Evolutionary conservation across 176 grass and related monocot species (phyloP).

Genomic region (Carex cristatella): DNA sequence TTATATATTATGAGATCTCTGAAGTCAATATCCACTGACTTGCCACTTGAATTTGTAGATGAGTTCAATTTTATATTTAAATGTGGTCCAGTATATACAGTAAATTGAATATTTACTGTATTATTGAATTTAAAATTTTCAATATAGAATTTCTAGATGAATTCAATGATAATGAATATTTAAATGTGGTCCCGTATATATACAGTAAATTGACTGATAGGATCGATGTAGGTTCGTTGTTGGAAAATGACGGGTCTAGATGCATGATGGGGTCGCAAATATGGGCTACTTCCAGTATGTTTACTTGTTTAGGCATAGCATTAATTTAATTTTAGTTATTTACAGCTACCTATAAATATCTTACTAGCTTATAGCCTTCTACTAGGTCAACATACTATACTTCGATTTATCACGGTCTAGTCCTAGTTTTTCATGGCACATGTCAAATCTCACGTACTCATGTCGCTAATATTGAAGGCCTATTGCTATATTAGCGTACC

Average conservation of each 20-base stretch:
- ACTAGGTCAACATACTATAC: background rate
- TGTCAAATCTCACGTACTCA: constrained; percentile 6
- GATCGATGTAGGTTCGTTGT: background rate
- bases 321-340: background rate
- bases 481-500: background rate
- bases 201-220: background rate
- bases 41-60: too few relatives aligned
- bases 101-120: too few relatives aligned
- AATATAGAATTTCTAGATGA: too few relatives aligned
- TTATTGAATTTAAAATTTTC: too few relatives aligned
- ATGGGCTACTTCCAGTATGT: background rate
- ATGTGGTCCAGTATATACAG: too few relatives aligned
- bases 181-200: background rate
- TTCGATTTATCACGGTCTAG: background rate
- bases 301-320: background rate
- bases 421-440: background rate
- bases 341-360: background rate
- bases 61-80: too few relatives aligned
- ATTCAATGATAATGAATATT: too few relatives aligned
- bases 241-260: background rate
- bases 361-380: too few relatives aligned
- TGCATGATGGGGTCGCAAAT: background rate
- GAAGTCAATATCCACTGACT: too few relatives aligned
- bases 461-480: background rate
- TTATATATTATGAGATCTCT: too few relatives aligned